Evolutionary conservation across 768 basidiomycete species (phyloP).

Genomic region (Amanita rubescens): DNA sequence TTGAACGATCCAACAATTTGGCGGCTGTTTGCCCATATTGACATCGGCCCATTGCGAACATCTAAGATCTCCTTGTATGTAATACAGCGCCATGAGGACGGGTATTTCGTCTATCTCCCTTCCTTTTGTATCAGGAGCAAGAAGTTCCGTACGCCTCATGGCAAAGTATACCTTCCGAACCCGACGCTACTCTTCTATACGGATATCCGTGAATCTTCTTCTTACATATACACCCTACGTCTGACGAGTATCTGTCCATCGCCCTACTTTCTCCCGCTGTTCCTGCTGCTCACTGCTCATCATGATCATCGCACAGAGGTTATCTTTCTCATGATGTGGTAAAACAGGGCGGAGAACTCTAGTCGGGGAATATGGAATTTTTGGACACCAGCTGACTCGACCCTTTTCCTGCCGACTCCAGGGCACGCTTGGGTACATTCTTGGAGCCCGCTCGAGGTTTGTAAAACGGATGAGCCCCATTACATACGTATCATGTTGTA

Average conservation of each 20-base stretch:
- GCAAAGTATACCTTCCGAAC: not conserved
- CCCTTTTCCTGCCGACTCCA: no score
- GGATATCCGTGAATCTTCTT: not conserved
- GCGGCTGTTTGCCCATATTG: not conserved
- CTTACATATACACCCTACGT: not conserved
- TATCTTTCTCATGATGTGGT: not conserved
- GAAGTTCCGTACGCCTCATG: not conserved
- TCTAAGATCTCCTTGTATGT: constrained; percentile 3
- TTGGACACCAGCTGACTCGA: no score
- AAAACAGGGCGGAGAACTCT: not conserved
- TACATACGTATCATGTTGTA: no score
- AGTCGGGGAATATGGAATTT: not conserved
- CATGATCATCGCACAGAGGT: not conserved
- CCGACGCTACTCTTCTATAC: not conserved
- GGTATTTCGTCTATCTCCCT: not conserved
- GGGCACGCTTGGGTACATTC: no score
- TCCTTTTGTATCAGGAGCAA: not conserved
- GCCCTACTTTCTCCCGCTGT: not conserved
- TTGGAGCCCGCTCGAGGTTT: not conserved
- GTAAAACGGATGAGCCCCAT: not conserved
- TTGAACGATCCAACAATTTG: not conserved
- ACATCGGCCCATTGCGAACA: not conserved
- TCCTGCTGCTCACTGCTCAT: constrained; percentile 1
- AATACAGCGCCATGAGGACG: constrained; percentile 1
- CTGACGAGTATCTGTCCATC: constrained; percentile 2